These are phyloP conservation scores for Komagataella pseudopastoris DNA, from an alignment of 805 yeast species.

Conservation along the genomic window DNA sequence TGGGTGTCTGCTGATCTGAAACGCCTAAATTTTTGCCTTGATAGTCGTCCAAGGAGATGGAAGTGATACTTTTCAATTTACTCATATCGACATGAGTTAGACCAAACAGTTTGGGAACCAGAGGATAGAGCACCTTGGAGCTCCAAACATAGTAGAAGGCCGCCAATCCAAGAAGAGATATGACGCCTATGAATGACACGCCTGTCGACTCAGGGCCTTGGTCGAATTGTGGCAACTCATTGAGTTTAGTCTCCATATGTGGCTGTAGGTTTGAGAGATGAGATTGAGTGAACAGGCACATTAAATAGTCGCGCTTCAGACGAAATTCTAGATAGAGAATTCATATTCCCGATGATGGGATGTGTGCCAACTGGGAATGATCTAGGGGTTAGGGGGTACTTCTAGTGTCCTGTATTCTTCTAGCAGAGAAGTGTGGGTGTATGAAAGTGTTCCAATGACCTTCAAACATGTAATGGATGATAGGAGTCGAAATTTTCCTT, in stretches of 20 bases:
- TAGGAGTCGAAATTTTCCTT: too few species aligned
- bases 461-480: too few species aligned
- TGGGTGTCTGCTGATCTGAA: neutral
- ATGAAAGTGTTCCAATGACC: too few species aligned
- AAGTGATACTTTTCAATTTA: neutral
- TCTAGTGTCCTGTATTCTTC: too few species aligned
- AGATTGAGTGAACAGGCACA: neutral
- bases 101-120: slow-evolving; percentile 6
- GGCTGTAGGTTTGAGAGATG: neutral
- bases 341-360: neutral
- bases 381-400: neutral
- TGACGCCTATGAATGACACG: slow-evolving; percentile 3
- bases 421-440: too few species aligned
- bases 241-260: neutral
- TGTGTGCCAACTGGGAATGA: neutral
- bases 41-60: neutral
- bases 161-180: slow-evolving; percentile 5
- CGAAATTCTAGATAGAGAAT: neutral
- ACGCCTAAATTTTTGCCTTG: neutral
- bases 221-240: neutral
- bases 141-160: slow-evolving; percentile 1
- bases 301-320: neutral
- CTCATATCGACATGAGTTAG: slow-evolving; percentile 1
- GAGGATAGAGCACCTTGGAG: slow-evolving; percentile 2
- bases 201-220: neutral